Evolutionary conservation across 2,329 filamentous ascomycete species (phyloP), one percentile per base, ranked within the genome.

Genomic region (Monilinia aucupariae): DNA sequence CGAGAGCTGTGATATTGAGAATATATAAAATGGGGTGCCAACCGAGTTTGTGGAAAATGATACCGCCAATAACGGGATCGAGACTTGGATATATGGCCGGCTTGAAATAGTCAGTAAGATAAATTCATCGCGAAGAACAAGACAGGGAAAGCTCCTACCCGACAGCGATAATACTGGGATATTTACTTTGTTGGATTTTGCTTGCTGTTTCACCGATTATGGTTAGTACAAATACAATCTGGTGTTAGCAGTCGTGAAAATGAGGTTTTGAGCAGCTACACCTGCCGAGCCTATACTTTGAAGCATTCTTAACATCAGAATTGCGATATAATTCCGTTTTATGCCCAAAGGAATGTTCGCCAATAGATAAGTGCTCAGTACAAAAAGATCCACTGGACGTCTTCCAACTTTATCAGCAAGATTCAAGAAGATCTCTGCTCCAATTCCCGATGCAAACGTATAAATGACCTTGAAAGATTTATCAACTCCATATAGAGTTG

Each of bases 361-460:
- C 3, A 13, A 8, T 8, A 34, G 30, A 8, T 8, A 34, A n/a
- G 37, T 45, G 5, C 15, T 20, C 32, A 34, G 27, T 9, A 8
- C 12, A 50, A 52, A 10, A 13, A 52, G 13, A 22, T 60, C 32
- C 4, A 52, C 22, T 10, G 30, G 30, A 15, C n/a, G 12, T 30
- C 83, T 76, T 1, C 83, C 82, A 4, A 75, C 74, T 1, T 72
- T 76, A 68, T 86, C 83, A 0, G 82, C 79, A 37, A 85, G 73
- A 0, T 77, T 78, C 0, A 81, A 82, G 27, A 54, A 63, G 62
- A 85, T 78, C 69, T 79, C 80, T 30, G 83, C 83, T 0, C 79
- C 77, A 13, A 85, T 72, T 12, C 80, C 83, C 72, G 85, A 83
- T 43, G 85, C 32, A 17, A 60, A 32, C n/a, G 52, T 51, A 47